Evolutionary conservation across 768 basidiomycete species (phyloP).

Genomic region (Hygrophorus russula): DNA sequence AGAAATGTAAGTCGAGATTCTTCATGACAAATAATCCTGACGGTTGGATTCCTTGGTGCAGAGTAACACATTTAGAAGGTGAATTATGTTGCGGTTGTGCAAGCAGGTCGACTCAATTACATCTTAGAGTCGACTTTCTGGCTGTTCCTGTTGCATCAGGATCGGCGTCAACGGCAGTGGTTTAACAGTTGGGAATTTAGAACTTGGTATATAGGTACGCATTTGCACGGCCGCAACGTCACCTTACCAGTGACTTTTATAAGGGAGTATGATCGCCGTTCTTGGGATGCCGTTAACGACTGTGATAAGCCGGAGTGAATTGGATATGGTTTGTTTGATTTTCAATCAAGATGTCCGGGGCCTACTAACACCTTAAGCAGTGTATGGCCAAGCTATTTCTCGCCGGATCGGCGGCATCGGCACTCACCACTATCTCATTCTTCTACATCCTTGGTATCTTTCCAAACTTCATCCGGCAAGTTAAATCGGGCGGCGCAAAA

Average conservation of each 20-base stretch:
- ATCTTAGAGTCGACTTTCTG: conserved; percentile 64
- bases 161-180: conserved; percentile 61
- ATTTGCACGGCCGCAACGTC: not conserved
- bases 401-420: conserved; percentile 55
- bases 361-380: conserved; percentile 21
- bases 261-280: conserved; percentile 55
- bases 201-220: conserved; percentile 57
- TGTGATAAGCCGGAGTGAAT: conserved; percentile 42
- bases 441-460: conserved; percentile 63
- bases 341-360: not conserved
- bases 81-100: not conserved
- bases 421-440: conserved; percentile 56
- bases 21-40: conserved; percentile 6
- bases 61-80: conserved; percentile 80
- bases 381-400: conserved; percentile 69
- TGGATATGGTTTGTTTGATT: conserved; percentile 38
- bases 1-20: conserved; percentile 46
- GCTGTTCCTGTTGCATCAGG: conserved; percentile 75
- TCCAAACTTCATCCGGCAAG: conserved; percentile 56
- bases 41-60: too few species aligned
- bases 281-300: conserved; percentile 66
- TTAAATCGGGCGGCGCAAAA: conserved; percentile 64
- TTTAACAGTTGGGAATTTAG: conserved; percentile 73
- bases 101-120: not conserved
- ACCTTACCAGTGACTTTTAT: conserved; percentile 6